These are phyloP conservation scores for Solanum peruvianum DNA, from an alignment of 257 asterid species.

Conservation along the genomic window DNA sequence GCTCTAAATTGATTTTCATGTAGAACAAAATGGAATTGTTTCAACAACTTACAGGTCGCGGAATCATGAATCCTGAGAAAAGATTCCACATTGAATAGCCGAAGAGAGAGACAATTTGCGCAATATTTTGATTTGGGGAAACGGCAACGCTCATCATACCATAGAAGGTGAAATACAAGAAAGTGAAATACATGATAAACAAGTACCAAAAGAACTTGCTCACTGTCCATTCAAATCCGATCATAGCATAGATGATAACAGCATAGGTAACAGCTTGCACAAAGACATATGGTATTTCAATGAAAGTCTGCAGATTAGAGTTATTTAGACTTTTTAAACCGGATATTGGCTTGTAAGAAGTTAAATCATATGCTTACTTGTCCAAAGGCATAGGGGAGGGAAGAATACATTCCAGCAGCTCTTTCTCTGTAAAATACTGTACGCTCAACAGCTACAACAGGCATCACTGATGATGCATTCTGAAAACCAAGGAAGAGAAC, in stretches of 20 bases:
- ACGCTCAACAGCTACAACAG: slow-evolving; percentile 66
- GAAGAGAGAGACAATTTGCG: slow-evolving; percentile 45
- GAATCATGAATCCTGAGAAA: slow-evolving; percentile 65
- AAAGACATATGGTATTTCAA: slow-evolving; percentile 53
- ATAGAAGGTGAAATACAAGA: slow-evolving; percentile 56
- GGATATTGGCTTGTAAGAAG: neutral
- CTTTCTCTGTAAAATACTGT: slow-evolving; percentile 68
- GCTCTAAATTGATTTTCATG: neutral
- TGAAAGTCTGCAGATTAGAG: slow-evolving; percentile 25
- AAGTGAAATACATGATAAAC: slow-evolving; percentile 46
- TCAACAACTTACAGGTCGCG: slow-evolving; percentile 50
- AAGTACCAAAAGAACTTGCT: slow-evolving; percentile 69
- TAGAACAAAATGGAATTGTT: neutral
- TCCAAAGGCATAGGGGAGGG: slow-evolving; percentile 72
- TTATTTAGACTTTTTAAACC: neutral
- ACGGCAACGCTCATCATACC: slow-evolving; percentile 74
- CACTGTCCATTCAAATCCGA: slow-evolving; percentile 51
- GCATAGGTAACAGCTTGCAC: slow-evolving; percentile 39
- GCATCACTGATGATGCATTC: slow-evolving; percentile 52
- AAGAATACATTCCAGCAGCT: slow-evolving; percentile 81
- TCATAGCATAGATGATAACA: slow-evolving; percentile 52
- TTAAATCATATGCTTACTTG: slow-evolving; percentile 20
- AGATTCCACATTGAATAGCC: slow-evolving; percentile 49
- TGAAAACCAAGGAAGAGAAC: slow-evolving; percentile 49
- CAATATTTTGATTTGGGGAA: slow-evolving; percentile 58